phyloP scores from a whole-genome alignment of 345 rosid species.

The Dimocarpus longan region DNA sequence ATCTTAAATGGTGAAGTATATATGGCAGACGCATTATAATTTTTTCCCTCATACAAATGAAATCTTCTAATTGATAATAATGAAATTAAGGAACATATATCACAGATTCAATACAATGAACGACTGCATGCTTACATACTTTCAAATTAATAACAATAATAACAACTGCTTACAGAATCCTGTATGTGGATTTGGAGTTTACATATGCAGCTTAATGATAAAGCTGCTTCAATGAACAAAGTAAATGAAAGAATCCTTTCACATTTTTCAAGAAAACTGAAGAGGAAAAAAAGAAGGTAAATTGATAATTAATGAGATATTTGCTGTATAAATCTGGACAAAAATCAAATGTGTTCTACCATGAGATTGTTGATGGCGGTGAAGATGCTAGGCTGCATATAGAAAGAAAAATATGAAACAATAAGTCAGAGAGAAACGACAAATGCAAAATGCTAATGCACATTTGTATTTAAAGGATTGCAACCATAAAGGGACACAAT shows the following conservation, averaged over 20 bases:
- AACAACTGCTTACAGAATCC: not conserved
- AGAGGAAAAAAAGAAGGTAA: not conserved
- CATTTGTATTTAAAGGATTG: not conserved
- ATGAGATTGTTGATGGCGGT: slow-evolving; percentile 34
- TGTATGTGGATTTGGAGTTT: slow-evolving; percentile 1
- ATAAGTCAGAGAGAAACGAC: not conserved
- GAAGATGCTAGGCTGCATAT: slow-evolving; percentile 47
- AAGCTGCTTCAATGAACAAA: slow-evolving; percentile 23
- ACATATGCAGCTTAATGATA: slow-evolving; percentile 8
- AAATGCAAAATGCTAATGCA: not conserved
- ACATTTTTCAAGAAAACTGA: not conserved
- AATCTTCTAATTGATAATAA: not conserved
- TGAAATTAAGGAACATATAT: not conserved
- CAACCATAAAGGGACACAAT: not conserved
- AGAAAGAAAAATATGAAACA: not conserved
- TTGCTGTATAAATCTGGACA: not conserved
- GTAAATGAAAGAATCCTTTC: slow-evolving; percentile 20
- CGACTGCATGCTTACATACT: not conserved
- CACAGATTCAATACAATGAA: slow-evolving; percentile 1
- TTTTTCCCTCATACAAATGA: too few species aligned
- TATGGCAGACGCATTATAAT: too few species aligned
- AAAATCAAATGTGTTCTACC: slow-evolving; percentile 31
- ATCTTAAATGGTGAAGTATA: too few species aligned
- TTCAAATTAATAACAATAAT: not conserved
- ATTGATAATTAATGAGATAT: not conserved